Evolutionary conservation across 257 asterid species (phyloP).

Genomic region (Fraxinus excelsior): DNA sequence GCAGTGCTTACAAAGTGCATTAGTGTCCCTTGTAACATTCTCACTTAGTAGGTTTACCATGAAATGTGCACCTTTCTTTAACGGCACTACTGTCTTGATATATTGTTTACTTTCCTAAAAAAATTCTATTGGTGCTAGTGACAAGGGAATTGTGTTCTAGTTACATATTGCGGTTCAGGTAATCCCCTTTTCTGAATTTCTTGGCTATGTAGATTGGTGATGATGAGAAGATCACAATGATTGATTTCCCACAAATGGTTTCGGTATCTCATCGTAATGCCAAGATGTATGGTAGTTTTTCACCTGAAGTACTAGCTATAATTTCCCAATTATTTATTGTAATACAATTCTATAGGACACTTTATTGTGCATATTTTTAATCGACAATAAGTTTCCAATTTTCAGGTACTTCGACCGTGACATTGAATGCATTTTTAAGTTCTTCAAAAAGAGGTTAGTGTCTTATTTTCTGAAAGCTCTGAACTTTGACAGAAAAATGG

Average conservation of each 20-base stretch:
- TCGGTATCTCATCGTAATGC: slow-evolving; percentile 94
- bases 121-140: background rate
- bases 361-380: background rate
- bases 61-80: slow-evolving; percentile 2
- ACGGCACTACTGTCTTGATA: slow-evolving; percentile 4
- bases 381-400: slow-evolving; percentile 19
- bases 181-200: background rate
- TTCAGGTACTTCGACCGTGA: slow-evolving; percentile 97
- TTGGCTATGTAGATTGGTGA: slow-evolving; percentile 73
- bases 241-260: slow-evolving; percentile 99
- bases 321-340: background rate
- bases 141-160: background rate
- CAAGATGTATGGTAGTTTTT: slow-evolving; percentile 56
- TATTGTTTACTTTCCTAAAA: background rate
- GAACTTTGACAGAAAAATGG: slow-evolving; percentile 9
- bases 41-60: slow-evolving; percentile 5
- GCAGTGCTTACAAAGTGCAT: slow-evolving; percentile 21
- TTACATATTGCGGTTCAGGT: background rate
- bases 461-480: slow-evolving; percentile 19
- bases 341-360: too few species aligned
- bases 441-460: slow-evolving; percentile 80
- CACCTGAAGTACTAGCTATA: background rate
- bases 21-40: slow-evolving; percentile 16
- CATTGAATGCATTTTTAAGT: slow-evolving; percentile 82
- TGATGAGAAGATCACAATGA: slow-evolving; percentile 89